Evolutionary conservation across 2,329 filamentous ascomycete genomes (phyloP).

Genomic region (Aspergillus brasiliensis): DNA sequence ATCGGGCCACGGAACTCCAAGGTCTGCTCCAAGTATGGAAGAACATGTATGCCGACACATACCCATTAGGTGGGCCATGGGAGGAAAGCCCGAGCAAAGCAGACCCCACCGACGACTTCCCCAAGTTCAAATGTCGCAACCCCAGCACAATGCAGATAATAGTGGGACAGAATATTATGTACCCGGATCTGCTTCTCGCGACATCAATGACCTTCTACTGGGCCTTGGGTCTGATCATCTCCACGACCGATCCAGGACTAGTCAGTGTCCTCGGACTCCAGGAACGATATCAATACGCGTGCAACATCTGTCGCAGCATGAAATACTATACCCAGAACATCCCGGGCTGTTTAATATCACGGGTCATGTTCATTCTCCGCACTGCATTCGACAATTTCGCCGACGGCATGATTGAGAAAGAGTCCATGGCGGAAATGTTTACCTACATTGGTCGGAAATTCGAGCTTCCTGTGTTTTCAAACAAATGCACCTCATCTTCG

Average conservation of each 20-base stretch:
- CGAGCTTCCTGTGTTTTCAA: conserved; percentile 25
- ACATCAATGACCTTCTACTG: conserved; percentile 29
- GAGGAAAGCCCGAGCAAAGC: conserved; percentile 13
- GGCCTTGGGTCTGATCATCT: conserved; percentile 28
- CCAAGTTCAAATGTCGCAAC: conserved; percentile 25
- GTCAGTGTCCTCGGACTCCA: conserved; percentile 21
- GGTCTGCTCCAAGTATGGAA: conserved; percentile 26
- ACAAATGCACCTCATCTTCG: conserved; percentile 24
- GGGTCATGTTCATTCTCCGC: conserved; percentile 33
- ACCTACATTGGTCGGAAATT: conserved; percentile 25
- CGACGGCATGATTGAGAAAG: conserved; percentile 30
- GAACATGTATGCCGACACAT: conserved; percentile 17
- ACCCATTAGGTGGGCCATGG: conserved; percentile 15
- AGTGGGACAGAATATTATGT: conserved; percentile 21
- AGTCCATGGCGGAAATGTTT: conserved; percentile 29
- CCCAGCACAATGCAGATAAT: conserved; percentile 21
- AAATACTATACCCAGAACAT: conserved; percentile 29
- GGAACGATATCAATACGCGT: conserved; percentile 31
- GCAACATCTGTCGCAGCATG: conserved; percentile 35
- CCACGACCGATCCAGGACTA: conserved; percentile 24
- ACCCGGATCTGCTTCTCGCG: conserved; percentile 28
- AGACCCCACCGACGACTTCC: conserved; percentile 16
- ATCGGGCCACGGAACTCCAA: conserved; percentile 23
- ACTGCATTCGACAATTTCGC: conserved; percentile 30
- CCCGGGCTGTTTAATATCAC: conserved; percentile 30